Base-by-base conservation (phyloP, 441 rosid genomes). In the Cnidoscolus chayamansa region DNA sequence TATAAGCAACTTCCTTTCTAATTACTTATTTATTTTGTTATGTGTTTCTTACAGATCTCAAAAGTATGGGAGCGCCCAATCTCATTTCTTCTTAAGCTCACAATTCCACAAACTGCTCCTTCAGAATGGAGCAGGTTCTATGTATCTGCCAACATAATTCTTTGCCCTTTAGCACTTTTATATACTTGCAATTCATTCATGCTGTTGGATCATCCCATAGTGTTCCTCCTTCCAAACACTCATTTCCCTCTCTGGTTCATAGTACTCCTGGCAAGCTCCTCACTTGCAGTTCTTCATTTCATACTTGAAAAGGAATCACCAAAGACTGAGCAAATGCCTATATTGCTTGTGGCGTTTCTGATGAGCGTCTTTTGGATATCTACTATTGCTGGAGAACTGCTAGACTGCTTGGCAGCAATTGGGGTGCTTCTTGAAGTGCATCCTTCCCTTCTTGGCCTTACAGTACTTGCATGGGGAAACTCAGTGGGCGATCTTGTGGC, bases 291-390 rank as follows among this genome's bases (percentile, higher is more conserved):
- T 71, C 89, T 94, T 74, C 94, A 92, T 85, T 92, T 81, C 77
- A 76, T 88, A 63, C 54, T 89, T 25, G 97, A 94, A 84, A 89
- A 74, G 55, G 93, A 92, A 75, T 89, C 97, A 45, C 97, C 99
- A 8, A 87, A 94, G 75, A 85, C 86, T 0, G 97, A 94, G 85
- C 93, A 89, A 82, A 69, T 92, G 48, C 86, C 84, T 0, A 78
- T 92, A 4, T 84, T 90, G 62, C 72, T 92, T 25, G 45, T 86
- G 59, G 91, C 97, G 71, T 94, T 92, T 75, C 43, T 89, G 64
- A 92, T 94, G 99, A 90, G 97, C 57, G 99, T 94, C 53, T 89
- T 90, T 73, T 92, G 99, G 99, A 92, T 92, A 84, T 94, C 99
- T 10, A 86, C 90, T 12, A 72, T 85, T 20, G 98, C 98, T 19